phyloP scores from a whole-genome alignment of 257 asterid species.

The Cynanchum wilfordii region DNA sequence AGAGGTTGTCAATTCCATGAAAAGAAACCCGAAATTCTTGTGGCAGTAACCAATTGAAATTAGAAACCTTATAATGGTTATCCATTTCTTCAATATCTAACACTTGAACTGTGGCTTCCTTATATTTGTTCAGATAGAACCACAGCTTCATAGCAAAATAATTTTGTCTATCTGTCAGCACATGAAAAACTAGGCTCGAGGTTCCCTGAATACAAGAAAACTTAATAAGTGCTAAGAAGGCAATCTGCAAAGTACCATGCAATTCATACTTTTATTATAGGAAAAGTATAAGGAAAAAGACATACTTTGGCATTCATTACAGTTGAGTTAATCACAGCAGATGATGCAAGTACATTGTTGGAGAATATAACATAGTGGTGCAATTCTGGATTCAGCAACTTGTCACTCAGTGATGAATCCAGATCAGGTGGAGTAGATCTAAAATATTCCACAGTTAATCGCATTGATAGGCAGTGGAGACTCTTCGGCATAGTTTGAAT shows the following conservation, averaged over 20 bases:
- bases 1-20: conserved; percentile 51
- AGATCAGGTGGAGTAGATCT: conserved; percentile 50
- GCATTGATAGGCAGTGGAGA: conserved; percentile 89
- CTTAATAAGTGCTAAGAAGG: conserved; percentile 20
- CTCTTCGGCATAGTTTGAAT: conserved; percentile 98
- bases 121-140: conserved; percentile 64
- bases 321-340: conserved; percentile 86
- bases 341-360: conserved; percentile 74
- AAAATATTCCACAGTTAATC: conserved; percentile 88
- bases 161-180: conserved; percentile 82
- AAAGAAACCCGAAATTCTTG: conserved; percentile 87
- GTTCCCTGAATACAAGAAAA: conserved; percentile 60
- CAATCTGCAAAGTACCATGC: conserved; percentile 9
- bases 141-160: conserved; percentile 85
- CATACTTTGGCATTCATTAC: conserved; percentile 70
- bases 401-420: conserved; percentile 47
- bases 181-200: conserved; percentile 73
- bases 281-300: conserved; percentile 14
- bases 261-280: conserved; percentile 9
- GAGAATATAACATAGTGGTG: conserved; percentile 83
- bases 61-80: conserved; percentile 38
- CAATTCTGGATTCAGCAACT: conserved; percentile 58
- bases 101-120: conserved; percentile 77
- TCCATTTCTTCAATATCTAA: conserved; percentile 72
- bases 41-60: conserved; percentile 60